phyloP scores from a whole-genome alignment of 805 yeast species.

The Brettanomyces bruxellensis region DNA sequence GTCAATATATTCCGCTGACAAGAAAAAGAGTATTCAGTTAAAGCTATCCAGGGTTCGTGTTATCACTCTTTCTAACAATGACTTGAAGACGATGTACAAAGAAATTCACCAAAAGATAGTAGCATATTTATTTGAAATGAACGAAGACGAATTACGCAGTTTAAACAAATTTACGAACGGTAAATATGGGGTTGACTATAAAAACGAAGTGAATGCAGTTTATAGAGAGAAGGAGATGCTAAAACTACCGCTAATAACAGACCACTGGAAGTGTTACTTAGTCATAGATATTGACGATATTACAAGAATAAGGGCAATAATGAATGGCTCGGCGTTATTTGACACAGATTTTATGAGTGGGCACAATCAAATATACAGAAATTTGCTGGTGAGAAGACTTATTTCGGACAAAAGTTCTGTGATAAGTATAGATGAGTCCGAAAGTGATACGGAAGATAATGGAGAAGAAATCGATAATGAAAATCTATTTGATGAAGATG shows the following conservation, averaged over 20 bases:
- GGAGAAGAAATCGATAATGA: slow-evolving; percentile 2
- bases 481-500: background rate
- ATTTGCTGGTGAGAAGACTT: background rate
- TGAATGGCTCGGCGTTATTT: background rate
- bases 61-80: slow-evolving; percentile 18
- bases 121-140: slow-evolving; percentile 13
- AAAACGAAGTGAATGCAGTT: background rate
- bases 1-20: slow-evolving; percentile 1
- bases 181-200: background rate
- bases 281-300: slow-evolving; percentile 15
- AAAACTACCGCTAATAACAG: slow-evolving; percentile 14
- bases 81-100: slow-evolving; percentile 13
- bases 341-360: background rate
- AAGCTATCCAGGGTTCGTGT: slow-evolving; percentile 14
- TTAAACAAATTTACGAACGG: slow-evolving; percentile 3
- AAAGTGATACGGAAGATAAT: background rate
- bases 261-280: slow-evolving; percentile 18
- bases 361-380: background rate
- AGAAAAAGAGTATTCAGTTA: slow-evolving; percentile 4
- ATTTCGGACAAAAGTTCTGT: background rate
- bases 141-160: slow-evolving; percentile 12
- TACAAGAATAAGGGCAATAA: slow-evolving; percentile 5
- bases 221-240: slow-evolving; percentile 4
- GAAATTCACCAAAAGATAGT: slow-evolving; percentile 12
- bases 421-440: background rate